These are phyloP conservation scores for Flaveria brownii DNA, from an alignment of 129 eudicot genomes.

Conservation along the genomic window DNA sequence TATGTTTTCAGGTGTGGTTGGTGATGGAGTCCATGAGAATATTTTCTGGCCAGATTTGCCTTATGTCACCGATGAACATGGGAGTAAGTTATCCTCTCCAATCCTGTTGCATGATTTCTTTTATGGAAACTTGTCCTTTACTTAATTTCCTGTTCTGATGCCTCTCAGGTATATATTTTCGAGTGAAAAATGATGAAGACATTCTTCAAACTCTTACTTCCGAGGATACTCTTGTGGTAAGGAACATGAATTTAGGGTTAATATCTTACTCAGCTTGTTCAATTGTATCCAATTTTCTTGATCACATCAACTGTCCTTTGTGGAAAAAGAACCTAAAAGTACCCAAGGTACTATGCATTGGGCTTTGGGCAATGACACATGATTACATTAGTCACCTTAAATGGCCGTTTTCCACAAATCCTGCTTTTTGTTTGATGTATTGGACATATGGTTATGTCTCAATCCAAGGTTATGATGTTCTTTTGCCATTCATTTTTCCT, in stretches of 20 bases:
- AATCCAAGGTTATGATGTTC: background rate
- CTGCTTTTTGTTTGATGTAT: background rate
- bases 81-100: conserved; percentile 54
- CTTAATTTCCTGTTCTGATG: conserved; percentile 24
- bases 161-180: conserved; percentile 84
- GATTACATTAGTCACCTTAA: conserved; percentile 7
- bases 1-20: conserved; percentile 70
- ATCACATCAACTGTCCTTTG: conserved; percentile 5
- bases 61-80: conserved; percentile 89
- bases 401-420: background rate
- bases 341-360: background rate
- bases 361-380: background rate
- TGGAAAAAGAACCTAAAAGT: conserved; percentile 10
- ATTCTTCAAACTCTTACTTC: conserved; percentile 68
- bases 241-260: conserved; percentile 28
- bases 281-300: conserved; percentile 18
- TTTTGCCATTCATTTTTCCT: background rate
- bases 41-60: conserved; percentile 98
- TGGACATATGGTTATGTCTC: background rate
- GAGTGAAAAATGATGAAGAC: conserved; percentile 91
- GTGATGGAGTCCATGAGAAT: conserved; percentile 74
- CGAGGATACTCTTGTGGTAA: conserved; percentile 87
- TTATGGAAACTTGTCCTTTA: conserved; percentile 13
- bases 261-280: background rate
- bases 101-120: background rate